Evolutionary conservation across 2,329 filamentous ascomycete genomes (phyloP).

Genomic region (Calonectria leucothoes): DNA sequence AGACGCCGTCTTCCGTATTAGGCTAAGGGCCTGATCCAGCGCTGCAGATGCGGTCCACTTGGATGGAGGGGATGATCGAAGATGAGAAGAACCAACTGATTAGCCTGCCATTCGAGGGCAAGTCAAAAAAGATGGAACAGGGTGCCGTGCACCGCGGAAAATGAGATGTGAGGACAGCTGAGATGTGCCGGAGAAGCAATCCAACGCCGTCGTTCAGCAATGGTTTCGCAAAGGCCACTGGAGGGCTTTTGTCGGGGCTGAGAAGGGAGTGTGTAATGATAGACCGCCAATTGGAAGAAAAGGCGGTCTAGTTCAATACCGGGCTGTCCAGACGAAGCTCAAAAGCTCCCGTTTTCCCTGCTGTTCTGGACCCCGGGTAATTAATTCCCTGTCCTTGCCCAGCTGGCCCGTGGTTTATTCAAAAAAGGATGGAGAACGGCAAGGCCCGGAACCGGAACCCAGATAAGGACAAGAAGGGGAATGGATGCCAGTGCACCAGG

Average conservation of each 20-base stretch:
- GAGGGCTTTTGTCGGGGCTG: constrained; percentile 8
- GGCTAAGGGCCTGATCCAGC: constrained; percentile 31
- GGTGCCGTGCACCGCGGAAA: not conserved
- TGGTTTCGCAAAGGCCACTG: constrained; percentile 1
- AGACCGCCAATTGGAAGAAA: constrained; percentile 49
- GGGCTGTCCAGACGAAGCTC: not conserved
- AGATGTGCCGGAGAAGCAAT: constrained; percentile 19
- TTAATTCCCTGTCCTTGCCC: constrained; percentile 8
- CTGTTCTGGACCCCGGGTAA: constrained; percentile 6
- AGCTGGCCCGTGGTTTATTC: constrained; percentile 33
- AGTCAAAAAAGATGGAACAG: constrained; percentile 4
- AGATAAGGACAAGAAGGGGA: not conserved
- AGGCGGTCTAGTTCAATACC: constrained; percentile 39
- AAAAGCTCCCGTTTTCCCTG: constrained; percentile 7
- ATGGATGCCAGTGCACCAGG: not conserved
- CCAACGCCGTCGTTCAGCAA: constrained; percentile 2
- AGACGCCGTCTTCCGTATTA: constrained; percentile 35
- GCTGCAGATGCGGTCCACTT: constrained; percentile 24
- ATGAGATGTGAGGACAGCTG: not conserved
- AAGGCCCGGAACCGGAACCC: constrained; percentile 17
- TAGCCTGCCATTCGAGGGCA: constrained; percentile 26
- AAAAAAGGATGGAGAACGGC: constrained; percentile 14
- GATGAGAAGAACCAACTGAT: constrained; percentile 29
- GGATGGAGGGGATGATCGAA: constrained; percentile 28
- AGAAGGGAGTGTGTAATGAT: constrained; percentile 43